Percentiles rank a stretch among this genome's conserved stretches.
Evolutionary conservation across 2,329 filamentous ascomycete genomes (phyloP).

Genomic region (Kalmusia sp.): DNA sequence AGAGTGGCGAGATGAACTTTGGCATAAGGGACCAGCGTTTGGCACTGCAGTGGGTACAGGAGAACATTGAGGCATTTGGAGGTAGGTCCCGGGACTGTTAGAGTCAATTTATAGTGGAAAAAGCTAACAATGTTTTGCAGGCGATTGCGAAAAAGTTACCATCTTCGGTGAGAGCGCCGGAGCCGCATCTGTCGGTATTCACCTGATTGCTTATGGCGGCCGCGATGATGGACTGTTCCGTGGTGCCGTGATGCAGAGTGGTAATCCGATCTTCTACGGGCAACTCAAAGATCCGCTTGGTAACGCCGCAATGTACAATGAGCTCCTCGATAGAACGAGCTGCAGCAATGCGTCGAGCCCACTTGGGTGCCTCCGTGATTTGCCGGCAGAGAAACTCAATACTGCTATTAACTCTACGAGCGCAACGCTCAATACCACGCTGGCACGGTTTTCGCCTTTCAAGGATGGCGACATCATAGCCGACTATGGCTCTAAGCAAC

Average conservation of each 20-base stretch:
- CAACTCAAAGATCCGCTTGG: conserved; percentile 21
- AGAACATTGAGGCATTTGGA: conserved; percentile 53
- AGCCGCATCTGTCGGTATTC: conserved; percentile 52
- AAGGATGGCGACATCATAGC: conserved; percentile 65
- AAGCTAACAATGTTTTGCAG: conserved; percentile 39
- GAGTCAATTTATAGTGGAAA: conserved; percentile 27
- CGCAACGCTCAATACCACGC: not conserved
- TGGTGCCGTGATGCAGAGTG: conserved; percentile 42
- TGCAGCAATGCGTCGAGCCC: not conserved
- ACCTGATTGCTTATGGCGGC: conserved; percentile 43
- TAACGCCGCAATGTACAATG: conserved; percentile 26
- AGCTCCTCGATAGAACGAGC: conserved; percentile 16
- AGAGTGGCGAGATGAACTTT: conserved; percentile 56
- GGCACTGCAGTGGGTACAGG: conserved; percentile 54
- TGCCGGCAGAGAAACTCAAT: conserved; percentile 61
- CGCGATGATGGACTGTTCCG: conserved; percentile 42
- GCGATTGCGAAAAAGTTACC: conserved; percentile 50
- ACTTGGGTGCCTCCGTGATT: conserved; percentile 64
- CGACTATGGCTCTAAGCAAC: conserved; percentile 60
- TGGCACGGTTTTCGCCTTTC: conserved; percentile 44
- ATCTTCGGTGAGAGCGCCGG: conserved; percentile 56
- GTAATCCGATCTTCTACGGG: conserved; percentile 19
- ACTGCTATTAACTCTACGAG: conserved; percentile 56
- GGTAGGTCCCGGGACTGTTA: conserved; percentile 35
- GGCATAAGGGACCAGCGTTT: conserved; percentile 56